Conservation (phyloP, 2,329 filamentous ascomycete genomes). For the Aspergillus ochraceus region DNA sequence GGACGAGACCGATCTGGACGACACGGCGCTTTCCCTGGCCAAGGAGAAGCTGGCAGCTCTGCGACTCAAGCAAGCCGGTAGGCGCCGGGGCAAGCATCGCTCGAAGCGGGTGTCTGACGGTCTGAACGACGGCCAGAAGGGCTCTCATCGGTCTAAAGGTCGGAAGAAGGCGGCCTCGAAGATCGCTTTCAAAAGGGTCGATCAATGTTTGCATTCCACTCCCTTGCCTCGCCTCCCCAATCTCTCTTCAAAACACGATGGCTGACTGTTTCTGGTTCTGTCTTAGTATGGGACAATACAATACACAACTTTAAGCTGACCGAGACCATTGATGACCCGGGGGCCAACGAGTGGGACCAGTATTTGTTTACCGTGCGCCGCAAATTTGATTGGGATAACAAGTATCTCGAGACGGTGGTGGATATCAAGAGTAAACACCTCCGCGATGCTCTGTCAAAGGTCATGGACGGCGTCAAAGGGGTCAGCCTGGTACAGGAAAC, state of each 20-base stretch:
- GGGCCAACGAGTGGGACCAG: conserved; percentile 68
- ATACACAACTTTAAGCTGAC: conserved; percentile 67
- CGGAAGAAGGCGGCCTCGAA: conserved; percentile 54
- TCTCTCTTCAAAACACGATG: neutral
- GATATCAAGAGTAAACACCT: conserved; percentile 84
- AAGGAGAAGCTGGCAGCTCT: conserved; percentile 24
- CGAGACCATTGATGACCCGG: conserved; percentile 65
- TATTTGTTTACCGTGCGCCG: conserved; percentile 82
- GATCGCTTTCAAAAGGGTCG: conserved; percentile 68
- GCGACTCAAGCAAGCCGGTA: conserved; percentile 21
- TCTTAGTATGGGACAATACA: conserved; percentile 52
- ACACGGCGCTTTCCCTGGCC: conserved; percentile 22
- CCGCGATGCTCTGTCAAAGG: conserved; percentile 66
- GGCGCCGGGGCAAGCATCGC: conserved; percentile 16
- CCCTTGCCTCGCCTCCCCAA: neutral
- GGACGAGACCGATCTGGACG: conserved; percentile 27
- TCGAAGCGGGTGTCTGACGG: conserved; percentile 15
- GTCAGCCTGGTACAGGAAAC: conserved; percentile 78
- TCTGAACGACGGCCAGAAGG: conserved; percentile 20
- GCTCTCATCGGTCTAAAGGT: conserved; percentile 29
- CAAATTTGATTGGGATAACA: conserved; percentile 81
- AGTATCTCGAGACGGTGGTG: conserved; percentile 71
- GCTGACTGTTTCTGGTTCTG: conserved; percentile 1
- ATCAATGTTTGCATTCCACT: conserved; percentile 50
- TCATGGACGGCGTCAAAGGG: conserved; percentile 75